Evolutionary conservation across 495 filamentous ascomycete species (phyloP).

Genomic region (Podospora fimiseda): DNA sequence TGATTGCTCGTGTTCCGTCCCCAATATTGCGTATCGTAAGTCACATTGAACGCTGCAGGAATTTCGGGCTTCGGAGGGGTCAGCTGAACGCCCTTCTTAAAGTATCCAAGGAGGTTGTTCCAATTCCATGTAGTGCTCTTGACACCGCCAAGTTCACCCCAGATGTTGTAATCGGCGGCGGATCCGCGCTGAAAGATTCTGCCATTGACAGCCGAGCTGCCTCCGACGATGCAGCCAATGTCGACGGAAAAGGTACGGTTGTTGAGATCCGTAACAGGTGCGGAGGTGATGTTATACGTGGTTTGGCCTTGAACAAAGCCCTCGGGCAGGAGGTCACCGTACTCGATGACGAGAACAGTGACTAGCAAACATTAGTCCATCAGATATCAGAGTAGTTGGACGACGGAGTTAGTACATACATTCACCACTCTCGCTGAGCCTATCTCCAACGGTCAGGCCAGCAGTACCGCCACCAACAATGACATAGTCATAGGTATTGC

Average conservation of each 20-base stretch:
- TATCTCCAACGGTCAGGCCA: constrained; percentile 43
- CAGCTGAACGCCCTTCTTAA: constrained; percentile 34
- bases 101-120: constrained; percentile 36
- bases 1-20: constrained; percentile 3
- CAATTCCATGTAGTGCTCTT: constrained; percentile 54
- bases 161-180: constrained; percentile 52
- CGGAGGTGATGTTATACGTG: constrained; percentile 20
- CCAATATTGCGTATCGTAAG: constrained; percentile 3
- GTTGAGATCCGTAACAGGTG: constrained; percentile 8
- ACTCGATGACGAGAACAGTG: constrained; percentile 39
- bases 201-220: constrained; percentile 35
- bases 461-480: constrained; percentile 51
- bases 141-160: constrained; percentile 50
- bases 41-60: constrained; percentile 8
- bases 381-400: too few relatives aligned
- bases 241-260: constrained; percentile 12
- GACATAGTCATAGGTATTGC: constrained; percentile 34
- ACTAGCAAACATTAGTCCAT: constrained; percentile 20
- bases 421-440: constrained; percentile 27
- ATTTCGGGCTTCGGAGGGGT: constrained; percentile 21
- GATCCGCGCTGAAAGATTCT: constrained; percentile 44
- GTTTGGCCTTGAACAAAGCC: constrained; percentile 14
- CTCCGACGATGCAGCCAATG: constrained; percentile 31
- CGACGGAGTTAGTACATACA: constrained; percentile 4
- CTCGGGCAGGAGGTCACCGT: constrained; percentile 28